Conservation (phyloP, 768 basidiomycete genomes). For the Leccinum olivaceopallidum region DNA sequence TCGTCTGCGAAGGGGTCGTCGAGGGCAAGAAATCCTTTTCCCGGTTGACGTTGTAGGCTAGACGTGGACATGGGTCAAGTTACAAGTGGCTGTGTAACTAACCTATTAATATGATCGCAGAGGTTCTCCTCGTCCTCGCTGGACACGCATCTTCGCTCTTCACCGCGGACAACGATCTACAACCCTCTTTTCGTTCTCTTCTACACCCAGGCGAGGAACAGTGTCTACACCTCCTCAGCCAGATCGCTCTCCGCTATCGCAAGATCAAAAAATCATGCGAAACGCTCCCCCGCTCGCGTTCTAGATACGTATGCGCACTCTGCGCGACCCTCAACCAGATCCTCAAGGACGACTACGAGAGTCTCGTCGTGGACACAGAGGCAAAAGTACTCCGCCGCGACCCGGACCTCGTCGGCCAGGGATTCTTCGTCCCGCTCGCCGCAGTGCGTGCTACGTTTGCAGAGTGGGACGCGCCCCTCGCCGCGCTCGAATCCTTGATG, state of each 20-base stretch:
- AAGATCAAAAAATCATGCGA: conserved; percentile 64
- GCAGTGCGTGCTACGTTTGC: conserved; percentile 81
- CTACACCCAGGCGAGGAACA: conserved; percentile 90
- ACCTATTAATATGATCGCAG: conserved; percentile 67
- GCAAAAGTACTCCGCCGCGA: conserved; percentile 76
- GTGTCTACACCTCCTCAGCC: conserved; percentile 76
- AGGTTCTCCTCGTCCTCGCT: conserved; percentile 81
- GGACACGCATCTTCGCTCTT: conserved; percentile 90
- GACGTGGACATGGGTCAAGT: conserved; percentile 19
- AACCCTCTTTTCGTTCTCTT: conserved; percentile 65
- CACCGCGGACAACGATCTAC: conserved; percentile 53
- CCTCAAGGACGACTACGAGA: conserved; percentile 78
- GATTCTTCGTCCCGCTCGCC: conserved; percentile 84
- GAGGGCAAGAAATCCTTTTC: conserved; percentile 38
- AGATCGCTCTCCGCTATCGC: conserved; percentile 73
- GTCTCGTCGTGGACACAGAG: conserved; percentile 77
- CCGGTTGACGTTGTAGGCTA: conserved; percentile 12
- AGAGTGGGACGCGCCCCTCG: conserved; percentile 86
- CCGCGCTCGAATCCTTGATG: conserved; percentile 65
- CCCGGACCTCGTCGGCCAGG: conserved; percentile 71
- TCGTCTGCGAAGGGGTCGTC: conserved; percentile 73
- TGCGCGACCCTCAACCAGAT: conserved; percentile 73
- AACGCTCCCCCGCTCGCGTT: conserved; percentile 53
- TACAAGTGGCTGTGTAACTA: not conserved
- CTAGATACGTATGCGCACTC: conserved; percentile 79